Evolutionary conservation across 331 rosid genomes (phyloP).

Genomic region (Quercus tomentella): DNA sequence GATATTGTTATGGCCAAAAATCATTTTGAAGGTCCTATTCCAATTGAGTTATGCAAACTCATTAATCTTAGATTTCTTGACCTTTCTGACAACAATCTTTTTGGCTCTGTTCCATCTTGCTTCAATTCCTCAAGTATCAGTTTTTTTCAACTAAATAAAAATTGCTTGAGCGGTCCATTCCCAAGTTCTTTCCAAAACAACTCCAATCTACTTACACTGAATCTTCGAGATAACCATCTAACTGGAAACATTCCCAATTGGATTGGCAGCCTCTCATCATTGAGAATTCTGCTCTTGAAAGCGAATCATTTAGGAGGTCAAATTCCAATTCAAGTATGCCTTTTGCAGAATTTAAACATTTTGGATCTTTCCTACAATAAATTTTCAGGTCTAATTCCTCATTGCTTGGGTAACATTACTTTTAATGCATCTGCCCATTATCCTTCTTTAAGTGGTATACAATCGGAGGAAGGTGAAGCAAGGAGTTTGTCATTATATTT

Average conservation of each 20-base stretch:
- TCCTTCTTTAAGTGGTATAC: too few relatives aligned
- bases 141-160: neutral
- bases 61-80: accelerated
- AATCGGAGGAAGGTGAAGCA: too few relatives aligned
- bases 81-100: too few relatives aligned
- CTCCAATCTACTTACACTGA: neutral
- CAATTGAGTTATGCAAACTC: too few relatives aligned
- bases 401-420: neutral
- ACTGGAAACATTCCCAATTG: neutral
- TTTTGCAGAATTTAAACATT: neutral
- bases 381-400: neutral
- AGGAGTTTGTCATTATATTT: too few relatives aligned
- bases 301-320: neutral
- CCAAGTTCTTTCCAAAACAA: neutral
- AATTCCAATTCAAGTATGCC: neutral
- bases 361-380: neutral
- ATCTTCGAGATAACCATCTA: neutral
- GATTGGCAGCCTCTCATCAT: neutral
- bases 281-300: neutral
- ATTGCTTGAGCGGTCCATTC: neutral
- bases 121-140: neutral
- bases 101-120: neutral
- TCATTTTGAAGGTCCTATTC: too few relatives aligned
- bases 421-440: neutral
- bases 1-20: too few relatives aligned